A percentile compares a stretch with the other conserved stretches of the same genome.
Evolutionary conservation across 257 asterid species (phyloP).

Genomic region (Linaria vulgaris): DNA sequence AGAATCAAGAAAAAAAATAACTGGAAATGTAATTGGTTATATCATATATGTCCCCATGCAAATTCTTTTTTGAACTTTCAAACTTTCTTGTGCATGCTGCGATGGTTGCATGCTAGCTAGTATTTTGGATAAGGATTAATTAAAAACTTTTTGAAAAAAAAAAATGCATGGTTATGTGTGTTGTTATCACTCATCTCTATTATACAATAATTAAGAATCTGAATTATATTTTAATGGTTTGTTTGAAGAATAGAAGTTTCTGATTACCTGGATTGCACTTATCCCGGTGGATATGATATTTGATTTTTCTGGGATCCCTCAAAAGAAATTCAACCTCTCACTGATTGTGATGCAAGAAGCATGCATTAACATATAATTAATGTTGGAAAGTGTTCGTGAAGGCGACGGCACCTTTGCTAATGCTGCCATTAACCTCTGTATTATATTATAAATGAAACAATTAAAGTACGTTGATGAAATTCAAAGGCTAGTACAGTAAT

Average conservation of each 20-base stretch:
- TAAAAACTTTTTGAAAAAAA: constrained; percentile 14
- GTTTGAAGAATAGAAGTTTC: constrained; percentile 47
- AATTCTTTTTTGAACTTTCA: background rate
- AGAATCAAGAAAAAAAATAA: constrained; percentile 6
- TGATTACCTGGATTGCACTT: constrained; percentile 45
- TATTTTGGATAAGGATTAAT: constrained; percentile 26
- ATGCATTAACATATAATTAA: constrained; percentile 8
- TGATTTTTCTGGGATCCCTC: constrained; percentile 37
- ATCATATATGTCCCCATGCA: constrained; percentile 14
- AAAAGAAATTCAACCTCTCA: constrained; percentile 17
- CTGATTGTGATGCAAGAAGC: constrained; percentile 17
- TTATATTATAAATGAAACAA: background rate
- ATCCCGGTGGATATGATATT: constrained; percentile 40
- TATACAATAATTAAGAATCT: background rate
- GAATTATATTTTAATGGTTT: constrained; percentile 8
- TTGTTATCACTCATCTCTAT: no score
- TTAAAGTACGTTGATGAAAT: background rate
- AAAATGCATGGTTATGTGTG: constrained; percentile 18
- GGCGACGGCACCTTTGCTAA: constrained; percentile 60
- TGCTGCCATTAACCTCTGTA: constrained; percentile 13
- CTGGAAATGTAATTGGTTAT: no score
- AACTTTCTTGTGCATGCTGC: background rate
- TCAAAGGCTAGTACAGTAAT: constrained; percentile 7
- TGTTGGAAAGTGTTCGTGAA: constrained; percentile 51
- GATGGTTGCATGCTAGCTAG: background rate